A percentile compares a stretch with the other conserved stretches of the same genome.
Evolutionary conservation across 495 filamentous ascomycete species (phyloP).

Genomic region (Venustampulla echinocandica): DNA sequence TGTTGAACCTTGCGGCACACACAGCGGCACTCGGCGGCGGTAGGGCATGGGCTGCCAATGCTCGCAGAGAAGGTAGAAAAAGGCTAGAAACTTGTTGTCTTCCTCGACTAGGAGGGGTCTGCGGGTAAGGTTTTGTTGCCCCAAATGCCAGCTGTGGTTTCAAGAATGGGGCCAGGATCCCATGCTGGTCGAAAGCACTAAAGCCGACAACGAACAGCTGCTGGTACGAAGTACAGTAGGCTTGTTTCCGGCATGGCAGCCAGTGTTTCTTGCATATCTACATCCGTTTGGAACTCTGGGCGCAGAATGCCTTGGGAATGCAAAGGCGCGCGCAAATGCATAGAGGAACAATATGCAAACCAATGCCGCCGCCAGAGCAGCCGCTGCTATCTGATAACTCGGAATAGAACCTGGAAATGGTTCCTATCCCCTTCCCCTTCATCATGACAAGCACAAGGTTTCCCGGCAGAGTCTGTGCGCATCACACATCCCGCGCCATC

Average conservation of each 20-base stretch:
- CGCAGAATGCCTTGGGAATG: no score
- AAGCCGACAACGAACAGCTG: no score
- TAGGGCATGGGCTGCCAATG: neutral
- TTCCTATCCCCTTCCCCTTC: neutral
- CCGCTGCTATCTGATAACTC: neutral
- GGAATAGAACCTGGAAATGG: conserved; percentile 4
- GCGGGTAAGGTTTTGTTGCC: conserved; percentile 2
- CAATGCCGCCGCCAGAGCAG: neutral
- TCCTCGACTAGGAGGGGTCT: neutral
- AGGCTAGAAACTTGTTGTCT: neutral
- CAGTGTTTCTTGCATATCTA: no score
- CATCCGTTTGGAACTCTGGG: no score
- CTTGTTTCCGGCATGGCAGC: no score
- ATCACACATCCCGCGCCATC: conserved; percentile 2
- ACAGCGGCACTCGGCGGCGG: no score
- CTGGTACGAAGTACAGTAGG: no score
- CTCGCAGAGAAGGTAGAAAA: neutral
- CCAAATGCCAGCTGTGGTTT: conserved; percentile 2
- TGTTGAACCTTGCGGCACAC: no score
- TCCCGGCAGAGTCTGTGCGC: conserved; percentile 7
- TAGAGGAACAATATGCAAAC: no score
- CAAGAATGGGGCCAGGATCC: conserved; percentile 2
- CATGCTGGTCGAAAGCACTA: neutral
- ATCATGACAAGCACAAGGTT: neutral
- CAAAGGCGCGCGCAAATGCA: no score